Conservation (phyloP, 805 yeast genomes). For the Nakazawaea molendinolei region DNA sequence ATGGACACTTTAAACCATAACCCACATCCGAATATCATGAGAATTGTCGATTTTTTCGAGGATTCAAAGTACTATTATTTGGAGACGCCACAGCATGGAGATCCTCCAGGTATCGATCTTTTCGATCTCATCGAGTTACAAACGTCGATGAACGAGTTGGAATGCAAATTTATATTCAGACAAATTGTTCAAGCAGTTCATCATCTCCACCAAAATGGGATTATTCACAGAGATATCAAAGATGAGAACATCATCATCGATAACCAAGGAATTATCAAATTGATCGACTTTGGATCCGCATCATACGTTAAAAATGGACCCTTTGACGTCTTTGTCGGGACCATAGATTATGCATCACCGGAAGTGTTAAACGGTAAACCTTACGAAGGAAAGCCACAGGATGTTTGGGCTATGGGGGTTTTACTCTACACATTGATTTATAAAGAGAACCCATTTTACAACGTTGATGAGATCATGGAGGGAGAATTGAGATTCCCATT, state of each 20-base stretch:
- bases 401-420: conserved; percentile 95
- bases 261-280: conserved; percentile 68
- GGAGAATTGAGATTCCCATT: conserved; percentile 74
- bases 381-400: conserved; percentile 91
- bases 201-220: conserved; percentile 79
- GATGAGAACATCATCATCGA: conserved; percentile 93
- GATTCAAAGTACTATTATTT: conserved; percentile 85
- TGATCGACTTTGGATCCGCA: conserved; percentile 94
- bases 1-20: conserved; percentile 71
- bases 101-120: conserved; percentile 84
- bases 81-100: conserved; percentile 87
- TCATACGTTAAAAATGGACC: conserved; percentile 90
- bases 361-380: conserved; percentile 87
- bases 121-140: conserved; percentile 89
- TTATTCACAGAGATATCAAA: conserved; percentile 90
- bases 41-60: conserved; percentile 86
- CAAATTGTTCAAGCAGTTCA: conserved; percentile 75
- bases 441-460: conserved; percentile 93
- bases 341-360: conserved; percentile 96
- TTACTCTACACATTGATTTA: conserved; percentile 82
- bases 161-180: conserved; percentile 68
- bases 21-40: conserved; percentile 85
- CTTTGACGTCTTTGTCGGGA: conserved; percentile 95
- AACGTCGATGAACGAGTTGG: conserved; percentile 71
- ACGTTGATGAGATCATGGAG: conserved; percentile 92